Evolutionary conservation across 495 filamentous ascomycete species (phyloP).

Genomic region (Mytilinidion resinicola): DNA sequence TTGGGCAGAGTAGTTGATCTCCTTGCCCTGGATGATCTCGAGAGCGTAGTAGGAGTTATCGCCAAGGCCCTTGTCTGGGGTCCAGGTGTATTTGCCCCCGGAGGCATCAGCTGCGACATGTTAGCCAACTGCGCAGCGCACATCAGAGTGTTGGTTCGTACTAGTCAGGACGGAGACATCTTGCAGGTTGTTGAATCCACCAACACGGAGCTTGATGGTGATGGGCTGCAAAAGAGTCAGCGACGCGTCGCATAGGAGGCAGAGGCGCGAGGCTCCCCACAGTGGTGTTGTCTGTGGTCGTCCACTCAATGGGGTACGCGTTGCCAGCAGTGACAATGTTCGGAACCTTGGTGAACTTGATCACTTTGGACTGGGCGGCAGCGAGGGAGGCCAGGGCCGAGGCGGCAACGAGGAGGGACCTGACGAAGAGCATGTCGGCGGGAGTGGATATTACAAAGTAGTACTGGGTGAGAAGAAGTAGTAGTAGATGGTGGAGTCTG

Average conservation of each 20-base stretch:
- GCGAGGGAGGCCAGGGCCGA: conserved; percentile 27
- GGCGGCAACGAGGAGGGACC: conserved; percentile 23
- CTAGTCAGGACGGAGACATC: conserved; percentile 25
- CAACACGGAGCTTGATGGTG: conserved; percentile 33
- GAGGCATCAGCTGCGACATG: conserved; percentile 10
- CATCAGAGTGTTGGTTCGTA: not conserved
- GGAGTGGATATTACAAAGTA: conserved; percentile 3
- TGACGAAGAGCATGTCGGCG: conserved; percentile 35
- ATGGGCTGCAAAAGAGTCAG: conserved; percentile 21
- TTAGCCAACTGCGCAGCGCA: not conserved
- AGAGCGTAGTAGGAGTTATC: conserved; percentile 33
- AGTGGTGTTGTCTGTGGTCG: conserved; percentile 20
- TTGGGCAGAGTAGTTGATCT: conserved; percentile 35
- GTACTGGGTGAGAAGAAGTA: too few relatives aligned
- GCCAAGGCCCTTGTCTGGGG: conserved; percentile 20
- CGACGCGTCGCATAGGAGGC: conserved; percentile 32
- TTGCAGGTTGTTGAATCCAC: conserved; percentile 23
- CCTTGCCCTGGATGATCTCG: conserved; percentile 31
- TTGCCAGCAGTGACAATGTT: conserved; percentile 8
- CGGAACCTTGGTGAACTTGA: conserved; percentile 28
- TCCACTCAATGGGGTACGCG: conserved; percentile 16
- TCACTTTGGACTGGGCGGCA: conserved; percentile 26
- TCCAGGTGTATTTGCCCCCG: conserved; percentile 29
- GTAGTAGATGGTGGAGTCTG: not conserved
- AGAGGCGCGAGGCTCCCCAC: conserved; percentile 22